Base-by-base conservation (phyloP, 148 eudicot genomes). In the Camellia granthamiana region DNA sequence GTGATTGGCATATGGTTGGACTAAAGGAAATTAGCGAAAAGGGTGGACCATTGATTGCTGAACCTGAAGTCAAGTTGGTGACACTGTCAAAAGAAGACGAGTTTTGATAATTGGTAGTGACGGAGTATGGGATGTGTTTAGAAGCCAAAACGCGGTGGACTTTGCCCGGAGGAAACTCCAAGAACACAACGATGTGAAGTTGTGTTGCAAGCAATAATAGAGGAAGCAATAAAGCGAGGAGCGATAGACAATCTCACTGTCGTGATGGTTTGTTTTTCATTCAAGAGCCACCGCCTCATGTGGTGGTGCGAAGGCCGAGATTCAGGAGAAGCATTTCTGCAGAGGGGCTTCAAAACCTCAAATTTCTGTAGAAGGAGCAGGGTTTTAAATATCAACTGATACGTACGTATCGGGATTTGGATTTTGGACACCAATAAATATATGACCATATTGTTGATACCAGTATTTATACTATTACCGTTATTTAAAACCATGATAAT, bases 1-100 rank as follows among this genome's bases (percentile, higher is more conserved):
- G 99, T 19, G 85, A 94, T 81, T 94, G 97, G 97, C 98, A 97
- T 87, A 84, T 97, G 5, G 87, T 88, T 43, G 99, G 99, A 42
- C 83, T 94, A 69, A 96, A 92, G 83, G 91, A 87, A 68, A 71
- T 18, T 43, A 87, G 81, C 12, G 84, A 71, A 56, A 85, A 52
- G 30, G 81, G 84, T 6, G 97, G 99, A 11, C 98, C 99, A 19
- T 78, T 97, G 3, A 91, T 88, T 77, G 97, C 97, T 4, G 98
- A 91, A 78, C 97, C 97, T 54, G 98, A 94, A 85, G 88, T 94
- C 2, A 91, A 89, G 84, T 82, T 92, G 44, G 66, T 88, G 19
- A 92, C 92, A 49, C 83, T 92, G 42, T 89, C 86, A 10, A 94
- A 85, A 79, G 97, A 94, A 81, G 95, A 94, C 30, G 98, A 94